Percentiles rank a stretch among this genome's conserved stretches.
Conservation (phyloP, 371 early-diverging fungal genomes). For the Mucor saturninus region DNA sequence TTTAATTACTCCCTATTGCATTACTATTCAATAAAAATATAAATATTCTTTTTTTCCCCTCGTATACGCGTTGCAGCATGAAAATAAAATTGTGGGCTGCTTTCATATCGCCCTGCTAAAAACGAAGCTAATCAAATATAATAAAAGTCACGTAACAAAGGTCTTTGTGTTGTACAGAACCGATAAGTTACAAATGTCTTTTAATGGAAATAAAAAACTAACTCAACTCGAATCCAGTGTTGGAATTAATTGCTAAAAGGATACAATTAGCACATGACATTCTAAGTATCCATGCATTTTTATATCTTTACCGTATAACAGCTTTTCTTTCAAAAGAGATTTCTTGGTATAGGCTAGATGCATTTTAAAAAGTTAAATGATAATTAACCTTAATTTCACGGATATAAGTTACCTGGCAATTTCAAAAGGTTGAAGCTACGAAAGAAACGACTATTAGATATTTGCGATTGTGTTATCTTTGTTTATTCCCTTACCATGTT, state of each 20-base stretch:
- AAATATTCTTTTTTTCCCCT: too few species aligned
- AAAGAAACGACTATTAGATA: constrained; percentile 7
- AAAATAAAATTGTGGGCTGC: too few species aligned
- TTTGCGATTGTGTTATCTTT: too few species aligned
- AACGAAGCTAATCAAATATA: neutral
- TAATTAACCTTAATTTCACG: neutral
- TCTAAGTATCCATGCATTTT: neutral
- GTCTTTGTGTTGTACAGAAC: neutral
- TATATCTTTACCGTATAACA: constrained; percentile 50
- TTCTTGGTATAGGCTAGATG: constrained; percentile 55
- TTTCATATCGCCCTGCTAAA: too few species aligned
- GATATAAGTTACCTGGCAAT: constrained; percentile 59
- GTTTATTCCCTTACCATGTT: constrained; percentile 38
- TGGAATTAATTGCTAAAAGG: constrained; percentile 50
- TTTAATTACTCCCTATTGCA: too few species aligned
- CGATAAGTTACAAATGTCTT: neutral
- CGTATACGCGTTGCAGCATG: too few species aligned
- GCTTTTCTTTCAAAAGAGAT: constrained; percentile 55
- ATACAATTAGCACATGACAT: too few species aligned
- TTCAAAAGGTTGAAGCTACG: constrained; percentile 91
- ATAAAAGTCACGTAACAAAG: neutral
- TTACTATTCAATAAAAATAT: too few species aligned
- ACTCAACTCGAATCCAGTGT: constrained; percentile 61
- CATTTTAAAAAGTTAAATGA: too few species aligned
- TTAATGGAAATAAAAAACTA: constrained; percentile 11